Evolutionary conservation across 768 basidiomycete genomes (phyloP), one percentile per base, ranked within the genome.

Genomic region (Kwoniella dendrophila): DNA sequence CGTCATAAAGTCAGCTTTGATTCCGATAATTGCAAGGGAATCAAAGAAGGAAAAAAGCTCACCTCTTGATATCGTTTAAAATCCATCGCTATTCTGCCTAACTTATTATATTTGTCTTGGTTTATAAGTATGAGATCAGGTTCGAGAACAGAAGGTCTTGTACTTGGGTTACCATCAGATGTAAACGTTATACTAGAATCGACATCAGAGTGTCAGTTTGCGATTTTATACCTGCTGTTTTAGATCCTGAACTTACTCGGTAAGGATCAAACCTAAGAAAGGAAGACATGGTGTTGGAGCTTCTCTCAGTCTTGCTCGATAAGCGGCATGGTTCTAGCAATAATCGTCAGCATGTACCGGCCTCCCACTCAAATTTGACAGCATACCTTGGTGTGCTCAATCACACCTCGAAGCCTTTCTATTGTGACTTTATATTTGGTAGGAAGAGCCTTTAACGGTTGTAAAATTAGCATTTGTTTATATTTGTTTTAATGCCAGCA

Each of bases 21-120:
- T 16, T 8, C 0, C 1, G 24, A 36, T 53, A 29, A 26, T 18
- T 27, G 11, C 14, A 18, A 4, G 41, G 33, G 22, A 54, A 29
- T 53, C 49, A 40, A 14, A 12, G 20, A 20, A 38, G 26, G 11
- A 27, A 45, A 1, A 12, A 32, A 51, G n/a, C 71, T 67, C 48
- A 76, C 75, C 67, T 72, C 64, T 48, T 78, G 77, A 51, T 69
- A 80, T 36, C 73, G 59, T 48, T 66, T 66, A 40, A 71, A 67
- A 85, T 90, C 90, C 82, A 90, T 87, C 44, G 92, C 84, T 68
- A 95, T 92, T 72, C 87, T 83, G 33, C 88, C 88, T 61, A 94
- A 83, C 76, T 91, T 95, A 73, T 90, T 89, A 71, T 96, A 98
- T 79, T 96, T 95, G 79, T 94, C 95, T 74, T 96, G 93, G 80